Percentiles rank a stretch among this genome's conserved stretches.
phyloP scores from a whole-genome alignment of 768 basidiomycete species.

The Collybiopsis luxurians region DNA sequence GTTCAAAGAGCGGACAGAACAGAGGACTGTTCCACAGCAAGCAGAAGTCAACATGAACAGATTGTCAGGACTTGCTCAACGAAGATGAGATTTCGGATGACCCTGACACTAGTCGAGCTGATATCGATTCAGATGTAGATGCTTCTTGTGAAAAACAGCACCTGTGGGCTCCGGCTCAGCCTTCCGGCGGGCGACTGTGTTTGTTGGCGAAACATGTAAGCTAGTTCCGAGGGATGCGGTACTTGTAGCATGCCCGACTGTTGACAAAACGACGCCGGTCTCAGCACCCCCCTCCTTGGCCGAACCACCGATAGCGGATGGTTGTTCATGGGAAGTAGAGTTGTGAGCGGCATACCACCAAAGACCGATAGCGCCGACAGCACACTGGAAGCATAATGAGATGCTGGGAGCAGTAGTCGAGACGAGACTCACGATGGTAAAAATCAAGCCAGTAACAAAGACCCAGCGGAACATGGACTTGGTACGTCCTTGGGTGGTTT shows the following conservation, averaged over 20 bases:
- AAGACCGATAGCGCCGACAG: constrained; percentile 55
- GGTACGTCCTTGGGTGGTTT: constrained; percentile 54
- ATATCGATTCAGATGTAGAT: neutral
- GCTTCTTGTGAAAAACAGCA: neutral
- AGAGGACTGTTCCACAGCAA: neutral
- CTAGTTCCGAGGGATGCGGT: constrained; percentile 20
- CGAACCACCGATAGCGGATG: constrained; percentile 64
- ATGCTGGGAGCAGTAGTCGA: neutral
- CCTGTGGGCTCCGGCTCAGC: neutral
- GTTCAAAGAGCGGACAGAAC: constrained; percentile 3
- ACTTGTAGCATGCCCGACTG: constrained; percentile 16
- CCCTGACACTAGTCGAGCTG: neutral
- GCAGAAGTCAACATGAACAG: too few relatives aligned
- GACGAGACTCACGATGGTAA: constrained; percentile 46
- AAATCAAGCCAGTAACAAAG: constrained; percentile 60
- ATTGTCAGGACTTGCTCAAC: too few relatives aligned
- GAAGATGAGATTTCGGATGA: too few relatives aligned
- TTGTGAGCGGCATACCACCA: constrained; percentile 60
- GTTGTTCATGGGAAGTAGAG: constrained; percentile 43
- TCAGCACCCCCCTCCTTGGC: constrained; percentile 31
- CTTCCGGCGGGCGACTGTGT: constrained; percentile 44
- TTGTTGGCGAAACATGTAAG: constrained; percentile 57
- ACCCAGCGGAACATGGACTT: constrained; percentile 63
- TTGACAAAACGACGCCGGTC: neutral
- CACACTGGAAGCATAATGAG: constrained; percentile 28